Percentiles rank a stretch among this genome's conserved stretches.
These are phyloP conservation scores for Luvunga scandens DNA, from an alignment of 345 rosid genomes.

Conservation along the genomic window DNA sequence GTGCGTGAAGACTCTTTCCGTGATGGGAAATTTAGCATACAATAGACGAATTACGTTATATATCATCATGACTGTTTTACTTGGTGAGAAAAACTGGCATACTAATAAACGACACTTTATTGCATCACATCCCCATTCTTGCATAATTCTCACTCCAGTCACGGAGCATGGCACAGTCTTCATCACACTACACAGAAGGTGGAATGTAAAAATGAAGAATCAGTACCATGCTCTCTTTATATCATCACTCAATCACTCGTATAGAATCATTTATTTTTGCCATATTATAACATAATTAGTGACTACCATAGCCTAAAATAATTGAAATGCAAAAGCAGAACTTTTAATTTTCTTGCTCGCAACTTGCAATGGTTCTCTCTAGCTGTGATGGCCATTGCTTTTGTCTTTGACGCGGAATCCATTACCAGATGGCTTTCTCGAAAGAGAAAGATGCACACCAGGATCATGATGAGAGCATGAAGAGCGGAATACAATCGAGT, in stretches of 20 bases:
- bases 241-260: conserved; percentile 7
- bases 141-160: too few species aligned
- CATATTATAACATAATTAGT: neutral
- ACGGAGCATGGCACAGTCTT: conserved; percentile 14
- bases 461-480: conserved; percentile 72
- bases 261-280: conserved; percentile 17
- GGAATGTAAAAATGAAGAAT: conserved; percentile 31
- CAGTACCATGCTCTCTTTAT: conserved; percentile 19
- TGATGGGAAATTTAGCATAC: neutral
- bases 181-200: conserved; percentile 20
- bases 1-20: neutral
- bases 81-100: neutral
- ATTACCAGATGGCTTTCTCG: conserved; percentile 43
- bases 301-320: neutral
- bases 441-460: conserved; percentile 64
- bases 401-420: conserved; percentile 48
- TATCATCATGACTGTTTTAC: neutral
- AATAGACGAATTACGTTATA: neutral
- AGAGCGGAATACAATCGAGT: conserved; percentile 68
- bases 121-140: too few species aligned
- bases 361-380: neutral
- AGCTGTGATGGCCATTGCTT: conserved; percentile 36
- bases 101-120: too few species aligned
- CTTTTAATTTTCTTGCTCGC: neutral
- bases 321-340: neutral